Base-by-base conservation (phyloP, 257 asterid genomes). In the Echites panduratus region DNA sequence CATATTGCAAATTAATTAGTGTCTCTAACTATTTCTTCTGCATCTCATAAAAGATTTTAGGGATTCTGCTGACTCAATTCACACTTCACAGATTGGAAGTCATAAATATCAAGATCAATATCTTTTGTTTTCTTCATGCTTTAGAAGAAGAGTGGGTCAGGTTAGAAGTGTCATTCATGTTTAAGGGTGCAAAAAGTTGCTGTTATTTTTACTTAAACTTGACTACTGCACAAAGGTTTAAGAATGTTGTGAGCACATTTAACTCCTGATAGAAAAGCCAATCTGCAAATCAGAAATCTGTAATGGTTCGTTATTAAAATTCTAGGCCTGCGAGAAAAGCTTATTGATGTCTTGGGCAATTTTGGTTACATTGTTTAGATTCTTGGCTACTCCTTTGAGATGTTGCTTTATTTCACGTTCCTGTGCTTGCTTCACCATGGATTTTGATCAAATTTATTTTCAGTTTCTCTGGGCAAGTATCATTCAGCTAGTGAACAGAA, bases 381-480 rank as follows among this genome's bases (percentile, higher is more conserved):
- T 50, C 54, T 12, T 14, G n/a, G 27, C 16, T 66, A 50, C 7
- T 53, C 5, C 32, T 22, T 70, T 27, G 40, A 26, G 43, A 3
- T 13, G 27, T 7, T 35, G 9, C 48, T 53, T 54, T 56, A 17
- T 71, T 52, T 63, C 14, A 48, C 73, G 17, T 70, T 49, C 48
- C 38, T 49, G 29, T 27, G 54, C 68, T 54, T 66, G 16, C 68
- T 67, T 53, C 70, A 58, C 64, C 50, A 70, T 70, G 43, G 45
- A 63, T 45, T 64, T 79, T 73, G 68, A 69, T 61, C 70, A 47
- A 56, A 40, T 66, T 61, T 50, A 70, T 57, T 75, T 68, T 56
- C 72, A 93, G 98, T 86, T 78, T 61, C 88, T 75, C 82, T 88
- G 48, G 91, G 90, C 61, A 91, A 87, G 83, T 79, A 73, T 79